phyloP scores from a whole-genome alignment of 2,329 filamentous ascomycete species.

The Fusarium marasasianum region DNA sequence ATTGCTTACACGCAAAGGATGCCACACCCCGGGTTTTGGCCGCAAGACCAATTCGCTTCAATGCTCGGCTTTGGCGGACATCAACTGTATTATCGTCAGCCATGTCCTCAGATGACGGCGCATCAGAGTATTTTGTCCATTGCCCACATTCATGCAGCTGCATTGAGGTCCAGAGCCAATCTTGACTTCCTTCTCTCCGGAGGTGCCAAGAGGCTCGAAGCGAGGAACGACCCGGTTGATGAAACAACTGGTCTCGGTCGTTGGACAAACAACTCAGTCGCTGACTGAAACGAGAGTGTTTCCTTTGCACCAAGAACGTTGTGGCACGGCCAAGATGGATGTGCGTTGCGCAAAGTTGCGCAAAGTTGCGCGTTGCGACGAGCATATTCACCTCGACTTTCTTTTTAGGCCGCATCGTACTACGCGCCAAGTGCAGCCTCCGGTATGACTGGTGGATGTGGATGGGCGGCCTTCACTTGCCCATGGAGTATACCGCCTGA shows the following conservation, averaged over 20 bases:
- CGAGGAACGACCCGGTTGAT: constrained; percentile 30
- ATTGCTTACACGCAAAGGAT: constrained; percentile 10
- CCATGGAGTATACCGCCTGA: constrained; percentile 8
- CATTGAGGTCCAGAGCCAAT: constrained; percentile 6
- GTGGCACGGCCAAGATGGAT: constrained; percentile 2
- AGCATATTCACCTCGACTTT: neutral
- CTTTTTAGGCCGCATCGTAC: neutral
- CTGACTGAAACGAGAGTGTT: constrained; percentile 9
- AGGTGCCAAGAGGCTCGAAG: constrained; percentile 34
- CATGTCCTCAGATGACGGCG: neutral
- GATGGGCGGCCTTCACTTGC: constrained; percentile 1
- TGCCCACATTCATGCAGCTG: neutral
- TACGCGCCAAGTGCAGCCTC: constrained; percentile 7
- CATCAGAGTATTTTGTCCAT: neutral
- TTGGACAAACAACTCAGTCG: constrained; percentile 12
- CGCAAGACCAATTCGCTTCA: constrained; percentile 17
- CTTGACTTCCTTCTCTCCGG: constrained; percentile 31
- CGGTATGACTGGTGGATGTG: constrained; percentile 12
- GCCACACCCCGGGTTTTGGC: constrained; percentile 39
- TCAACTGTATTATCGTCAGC: neutral
- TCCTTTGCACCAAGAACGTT: neutral
- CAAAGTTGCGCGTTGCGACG: neutral
- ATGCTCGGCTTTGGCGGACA: neutral
- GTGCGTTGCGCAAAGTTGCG: constrained; percentile 12
- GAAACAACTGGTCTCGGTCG: constrained; percentile 29